phyloP scores from a whole-genome alignment of 768 basidiomycete genomes.

The Omphalotus guepiniiformis region DNA sequence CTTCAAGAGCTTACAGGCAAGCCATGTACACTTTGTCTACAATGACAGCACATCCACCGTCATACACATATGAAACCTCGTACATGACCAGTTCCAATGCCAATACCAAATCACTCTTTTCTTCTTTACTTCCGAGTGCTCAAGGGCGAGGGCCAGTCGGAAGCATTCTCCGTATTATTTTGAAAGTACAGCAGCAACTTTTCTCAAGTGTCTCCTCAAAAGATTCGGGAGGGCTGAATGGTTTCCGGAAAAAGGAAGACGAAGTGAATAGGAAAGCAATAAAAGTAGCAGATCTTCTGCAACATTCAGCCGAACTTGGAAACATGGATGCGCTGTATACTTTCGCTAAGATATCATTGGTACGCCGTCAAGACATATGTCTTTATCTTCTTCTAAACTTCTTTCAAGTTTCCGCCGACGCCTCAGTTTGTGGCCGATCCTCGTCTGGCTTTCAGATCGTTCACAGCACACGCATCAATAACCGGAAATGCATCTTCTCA shows the following conservation, averaged over 20 bases:
- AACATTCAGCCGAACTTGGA: slow-evolving; percentile 79
- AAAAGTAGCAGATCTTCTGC: slow-evolving; percentile 76
- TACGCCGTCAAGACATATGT: slow-evolving; percentile 28
- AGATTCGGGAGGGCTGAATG: no score
- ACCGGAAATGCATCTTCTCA: slow-evolving; percentile 89
- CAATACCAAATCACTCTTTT: slow-evolving; percentile 51
- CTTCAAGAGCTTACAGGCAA: slow-evolving; percentile 70
- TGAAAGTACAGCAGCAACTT: slow-evolving; percentile 61
- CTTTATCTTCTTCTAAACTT: neutral
- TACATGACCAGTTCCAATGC: slow-evolving; percentile 36
- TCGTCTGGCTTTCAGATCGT: slow-evolving; percentile 57
- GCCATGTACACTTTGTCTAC: slow-evolving; percentile 64
- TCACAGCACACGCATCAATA: slow-evolving; percentile 53
- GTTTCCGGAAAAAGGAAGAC: slow-evolving; percentile 28
- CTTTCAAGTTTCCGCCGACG: slow-evolving; percentile 66
- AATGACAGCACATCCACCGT: slow-evolving; percentile 56
- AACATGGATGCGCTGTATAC: slow-evolving; percentile 69
- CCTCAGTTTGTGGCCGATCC: slow-evolving; percentile 60
- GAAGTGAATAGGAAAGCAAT: slow-evolving; percentile 68
- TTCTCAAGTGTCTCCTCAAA: slow-evolving; percentile 38
- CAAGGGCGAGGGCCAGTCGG: slow-evolving; percentile 79
- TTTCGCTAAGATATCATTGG: slow-evolving; percentile 64
- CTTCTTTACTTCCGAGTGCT: slow-evolving; percentile 62
- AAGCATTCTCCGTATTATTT: slow-evolving; percentile 59
- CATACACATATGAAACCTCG: slow-evolving; percentile 51